Percentiles rank a stretch among this genome's conserved stretches.
phyloP scores from a whole-genome alignment of 2,329 filamentous ascomycete species.

The Epichloe bromicola region DNA sequence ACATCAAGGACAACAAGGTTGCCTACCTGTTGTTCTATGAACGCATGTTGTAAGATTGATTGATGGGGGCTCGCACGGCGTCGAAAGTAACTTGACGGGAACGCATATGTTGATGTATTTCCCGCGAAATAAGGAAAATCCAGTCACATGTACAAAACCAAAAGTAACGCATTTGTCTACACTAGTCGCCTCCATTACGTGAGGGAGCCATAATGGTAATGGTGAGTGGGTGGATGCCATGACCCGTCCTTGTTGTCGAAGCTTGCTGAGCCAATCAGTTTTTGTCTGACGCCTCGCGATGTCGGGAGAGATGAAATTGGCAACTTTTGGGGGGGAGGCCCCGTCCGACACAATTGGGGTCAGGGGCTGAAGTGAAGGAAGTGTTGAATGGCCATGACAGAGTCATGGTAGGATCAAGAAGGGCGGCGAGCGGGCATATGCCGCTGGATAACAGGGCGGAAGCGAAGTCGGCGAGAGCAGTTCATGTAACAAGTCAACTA shows the following conservation, averaged over 20 bases:
- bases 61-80: neutral
- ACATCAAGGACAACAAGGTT: slow-evolving; percentile 84
- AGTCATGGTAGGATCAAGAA: neutral
- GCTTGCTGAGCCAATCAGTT: too few species aligned
- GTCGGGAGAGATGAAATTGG: too few species aligned
- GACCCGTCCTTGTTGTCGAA: neutral
- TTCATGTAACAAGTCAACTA: neutral
- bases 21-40: slow-evolving; percentile 96
- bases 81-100: neutral
- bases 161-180: neutral
- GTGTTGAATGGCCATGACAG: neutral
- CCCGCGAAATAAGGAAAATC: neutral
- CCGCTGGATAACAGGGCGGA: too few species aligned
- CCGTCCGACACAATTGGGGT: neutral
- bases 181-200: too few species aligned
- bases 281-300: too few species aligned
- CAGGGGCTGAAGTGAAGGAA: neutral
- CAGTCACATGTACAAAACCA: neutral
- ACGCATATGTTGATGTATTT: neutral
- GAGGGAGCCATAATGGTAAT: neutral
- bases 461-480: too few species aligned
- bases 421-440: too few species aligned
- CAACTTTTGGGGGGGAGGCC: neutral
- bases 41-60: slow-evolving; percentile 44
- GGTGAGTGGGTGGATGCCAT: neutral